Evolutionary conservation across 2,329 filamentous ascomycete species (phyloP).

Genomic region (Microsporum ferrugineum): DNA sequence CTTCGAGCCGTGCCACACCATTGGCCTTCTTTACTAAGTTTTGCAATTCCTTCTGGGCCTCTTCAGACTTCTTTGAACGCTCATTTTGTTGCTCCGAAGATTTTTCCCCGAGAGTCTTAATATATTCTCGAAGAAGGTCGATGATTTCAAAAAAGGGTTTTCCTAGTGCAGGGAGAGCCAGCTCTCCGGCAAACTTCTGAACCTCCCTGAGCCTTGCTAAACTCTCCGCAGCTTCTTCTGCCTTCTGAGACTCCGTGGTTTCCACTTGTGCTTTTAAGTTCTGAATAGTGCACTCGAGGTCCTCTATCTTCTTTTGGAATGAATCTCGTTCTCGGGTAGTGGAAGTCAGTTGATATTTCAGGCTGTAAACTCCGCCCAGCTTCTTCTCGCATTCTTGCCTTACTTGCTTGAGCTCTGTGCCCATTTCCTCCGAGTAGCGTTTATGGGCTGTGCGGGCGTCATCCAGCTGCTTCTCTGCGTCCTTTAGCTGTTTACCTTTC

Average conservation of each 20-base stretch:
- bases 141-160: slow-evolving; percentile 30
- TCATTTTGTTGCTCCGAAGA: slow-evolving; percentile 19
- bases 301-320: slow-evolving; percentile 26
- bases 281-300: slow-evolving; percentile 25
- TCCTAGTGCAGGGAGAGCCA: slow-evolving; percentile 23
- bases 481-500: slow-evolving; percentile 26
- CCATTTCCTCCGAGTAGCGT: slow-evolving; percentile 26
- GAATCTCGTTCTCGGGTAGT: slow-evolving; percentile 24
- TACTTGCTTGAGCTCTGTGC: slow-evolving; percentile 28
- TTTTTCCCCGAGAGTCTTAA: neutral
- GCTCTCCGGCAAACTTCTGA: slow-evolving; percentile 27
- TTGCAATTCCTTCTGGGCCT: slow-evolving; percentile 16
- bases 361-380: slow-evolving; percentile 25
- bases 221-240: slow-evolving; percentile 26
- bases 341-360: slow-evolving; percentile 26
- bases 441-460: slow-evolving; percentile 26
- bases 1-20: slow-evolving; percentile 22
- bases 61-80: neutral
- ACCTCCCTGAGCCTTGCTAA: slow-evolving; percentile 29
- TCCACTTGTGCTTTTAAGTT: slow-evolving; percentile 31
- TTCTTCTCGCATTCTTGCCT: slow-evolving; percentile 27
- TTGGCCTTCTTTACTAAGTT: slow-evolving; percentile 22
- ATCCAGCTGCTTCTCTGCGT: slow-evolving; percentile 23
- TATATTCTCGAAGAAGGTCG: neutral
- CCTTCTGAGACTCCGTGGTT: slow-evolving; percentile 27